These are phyloP conservation scores for Leptomonas pyrrhocoris DNA, from an alignment of 208 protist species.

Conservation along the genomic window DNA sequence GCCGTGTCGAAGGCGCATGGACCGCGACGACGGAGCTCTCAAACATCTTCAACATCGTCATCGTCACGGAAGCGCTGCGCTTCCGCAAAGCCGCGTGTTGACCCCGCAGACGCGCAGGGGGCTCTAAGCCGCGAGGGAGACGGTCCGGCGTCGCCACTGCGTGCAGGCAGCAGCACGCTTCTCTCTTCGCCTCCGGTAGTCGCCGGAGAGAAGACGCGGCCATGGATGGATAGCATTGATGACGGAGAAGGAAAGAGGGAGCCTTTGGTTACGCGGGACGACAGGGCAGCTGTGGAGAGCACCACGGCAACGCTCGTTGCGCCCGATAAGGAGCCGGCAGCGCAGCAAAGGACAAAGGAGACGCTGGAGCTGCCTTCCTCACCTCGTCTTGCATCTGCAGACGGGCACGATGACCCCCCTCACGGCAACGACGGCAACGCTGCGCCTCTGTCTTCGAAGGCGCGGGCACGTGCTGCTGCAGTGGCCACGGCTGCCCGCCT, in stretches of 20 bases:
- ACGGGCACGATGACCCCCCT: too few relatives aligned
- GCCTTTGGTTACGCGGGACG: not conserved
- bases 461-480: not conserved
- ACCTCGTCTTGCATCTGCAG: too few relatives aligned
- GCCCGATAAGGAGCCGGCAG: too few relatives aligned
- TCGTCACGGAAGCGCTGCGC: not conserved
- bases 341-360: too few relatives aligned
- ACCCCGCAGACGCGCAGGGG: not conserved
- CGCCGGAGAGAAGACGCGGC: constrained; percentile 13
- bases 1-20: not conserved
- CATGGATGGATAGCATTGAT: constrained; percentile 12
- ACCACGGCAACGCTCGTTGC: too few relatives aligned
- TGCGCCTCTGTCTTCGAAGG: not conserved
- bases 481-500: not conserved
- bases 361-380: too few relatives aligned
- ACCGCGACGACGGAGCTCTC: not conserved
- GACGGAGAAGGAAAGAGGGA: not conserved
- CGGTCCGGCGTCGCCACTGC: not conserved
- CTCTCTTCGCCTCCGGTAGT: constrained; percentile 6
- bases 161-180: not conserved
- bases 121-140: not conserved
- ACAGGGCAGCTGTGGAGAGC: not conserved
- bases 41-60: not conserved
- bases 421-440: not conserved
- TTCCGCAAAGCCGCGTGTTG: not conserved